Conservation (phyloP, 73 alveolate genomes). For the Tetrahymena malaccensis region DNA sequence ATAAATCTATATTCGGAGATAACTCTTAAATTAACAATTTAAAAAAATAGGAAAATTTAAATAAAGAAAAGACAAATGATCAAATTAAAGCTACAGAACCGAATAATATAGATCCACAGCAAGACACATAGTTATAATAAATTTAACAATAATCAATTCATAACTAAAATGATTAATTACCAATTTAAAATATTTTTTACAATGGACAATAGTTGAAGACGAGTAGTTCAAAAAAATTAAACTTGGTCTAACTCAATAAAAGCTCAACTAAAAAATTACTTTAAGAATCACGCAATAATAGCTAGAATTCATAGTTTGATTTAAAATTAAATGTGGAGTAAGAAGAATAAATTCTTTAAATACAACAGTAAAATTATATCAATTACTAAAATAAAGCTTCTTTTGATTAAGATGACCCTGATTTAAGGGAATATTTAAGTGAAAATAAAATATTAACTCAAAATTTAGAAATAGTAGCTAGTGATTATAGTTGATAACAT, state of each 20-base stretch:
- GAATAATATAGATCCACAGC: not conserved
- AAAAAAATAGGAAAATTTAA: not conserved
- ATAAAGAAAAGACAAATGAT: not conserved
- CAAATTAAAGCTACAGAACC: not conserved
- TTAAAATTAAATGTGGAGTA: not conserved
- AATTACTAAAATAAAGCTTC: not conserved
- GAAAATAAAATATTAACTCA: not conserved
- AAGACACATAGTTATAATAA: not conserved
- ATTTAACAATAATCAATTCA: too few species aligned
- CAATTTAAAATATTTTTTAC: not conserved
- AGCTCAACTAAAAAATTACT: not conserved
- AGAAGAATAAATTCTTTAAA: not conserved
- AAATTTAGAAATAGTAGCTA: not conserved
- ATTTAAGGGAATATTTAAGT: not conserved
- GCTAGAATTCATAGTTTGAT: not conserved
- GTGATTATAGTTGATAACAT: not conserved
- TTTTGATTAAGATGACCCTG: not conserved
- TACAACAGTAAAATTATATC: not conserved
- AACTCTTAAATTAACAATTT: not conserved
- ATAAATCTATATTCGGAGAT: not conserved
- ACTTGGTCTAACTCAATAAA: not conserved
- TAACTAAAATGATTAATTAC: not conserved
- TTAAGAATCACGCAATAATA: not conserved
- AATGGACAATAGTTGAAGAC: not conserved
- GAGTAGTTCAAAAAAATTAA: not conserved